Evolutionary conservation across 2,329 filamentous ascomycete species (phyloP).

Genomic region (Claviceps spartinae): DNA sequence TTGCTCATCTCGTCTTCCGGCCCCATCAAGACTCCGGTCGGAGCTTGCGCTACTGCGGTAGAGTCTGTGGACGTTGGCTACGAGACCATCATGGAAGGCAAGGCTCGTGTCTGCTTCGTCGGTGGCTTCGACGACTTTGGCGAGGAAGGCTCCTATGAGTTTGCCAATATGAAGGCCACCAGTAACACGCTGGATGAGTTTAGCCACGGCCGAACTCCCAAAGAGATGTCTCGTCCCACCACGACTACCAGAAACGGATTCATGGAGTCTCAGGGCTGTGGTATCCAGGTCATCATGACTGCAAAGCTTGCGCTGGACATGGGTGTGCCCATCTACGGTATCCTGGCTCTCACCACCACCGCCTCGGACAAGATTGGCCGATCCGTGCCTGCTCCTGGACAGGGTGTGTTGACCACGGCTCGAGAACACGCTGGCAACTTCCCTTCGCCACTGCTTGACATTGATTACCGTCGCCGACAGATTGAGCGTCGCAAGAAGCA

Average conservation of each 20-base stretch:
- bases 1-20: slow-evolving; percentile 91
- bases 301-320: slow-evolving; percentile 92
- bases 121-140: slow-evolving; percentile 99
- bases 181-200: slow-evolving; percentile 97
- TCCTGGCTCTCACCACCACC: slow-evolving; percentile 84
- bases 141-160: slow-evolving; percentile 97
- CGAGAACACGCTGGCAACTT: slow-evolving; percentile 85
- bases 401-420: slow-evolving; percentile 92
- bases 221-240: slow-evolving; percentile 95
- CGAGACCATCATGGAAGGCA: slow-evolving; percentile 96
- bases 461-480: slow-evolving; percentile 93
- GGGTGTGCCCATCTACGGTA: slow-evolving; percentile 95
- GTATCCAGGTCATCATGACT: slow-evolving; percentile 98
- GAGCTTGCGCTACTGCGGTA: slow-evolving; percentile 91
- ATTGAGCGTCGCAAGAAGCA: slow-evolving; percentile 87
- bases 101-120: slow-evolving; percentile 92
- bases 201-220: slow-evolving; percentile 82
- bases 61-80: slow-evolving; percentile 97
- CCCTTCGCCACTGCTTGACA: slow-evolving; percentile 88
- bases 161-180: slow-evolving; percentile 99
- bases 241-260: slow-evolving; percentile 96
- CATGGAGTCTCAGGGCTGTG: slow-evolving; percentile 98
- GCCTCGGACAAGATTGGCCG: slow-evolving; percentile 98
- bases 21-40: slow-evolving; percentile 95
- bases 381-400: slow-evolving; percentile 88